Conservation (phyloP, 2,329 filamentous ascomycete species). For the Passalora sequoiae region DNA sequence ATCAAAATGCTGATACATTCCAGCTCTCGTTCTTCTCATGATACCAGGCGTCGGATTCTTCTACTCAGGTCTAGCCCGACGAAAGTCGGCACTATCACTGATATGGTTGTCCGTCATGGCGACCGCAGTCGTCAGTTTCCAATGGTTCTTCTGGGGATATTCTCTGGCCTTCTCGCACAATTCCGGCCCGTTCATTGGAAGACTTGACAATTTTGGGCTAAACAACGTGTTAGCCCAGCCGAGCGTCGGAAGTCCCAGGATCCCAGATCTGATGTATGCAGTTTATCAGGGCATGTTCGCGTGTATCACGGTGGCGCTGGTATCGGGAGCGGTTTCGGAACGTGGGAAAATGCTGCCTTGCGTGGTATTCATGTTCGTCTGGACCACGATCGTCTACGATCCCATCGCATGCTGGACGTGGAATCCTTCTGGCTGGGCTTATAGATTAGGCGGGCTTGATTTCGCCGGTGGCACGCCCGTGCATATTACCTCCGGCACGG, state of each 20-base stretch:
- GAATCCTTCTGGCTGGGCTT: slow-evolving; percentile 78
- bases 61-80: slow-evolving; percentile 82
- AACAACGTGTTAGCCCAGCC: slow-evolving; percentile 68
- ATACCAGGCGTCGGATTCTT: slow-evolving; percentile 90
- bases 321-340: slow-evolving; percentile 79
- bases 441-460: slow-evolving; percentile 73
- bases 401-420: slow-evolving; percentile 94
- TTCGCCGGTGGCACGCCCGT: slow-evolving; percentile 88
- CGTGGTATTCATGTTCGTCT: slow-evolving; percentile 88
- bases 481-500: slow-evolving; percentile 79
- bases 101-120: slow-evolving; percentile 83
- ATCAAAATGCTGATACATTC: too few species aligned
- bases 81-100: slow-evolving; percentile 82
- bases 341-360: slow-evolving; percentile 82
- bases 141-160: slow-evolving; percentile 96
- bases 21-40: slow-evolving; percentile 82
- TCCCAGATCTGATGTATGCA: slow-evolving; percentile 80
- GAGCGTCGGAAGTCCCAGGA: slow-evolving; percentile 64
- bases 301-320: slow-evolving; percentile 77
- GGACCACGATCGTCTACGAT: slow-evolving; percentile 85
- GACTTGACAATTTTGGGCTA: slow-evolving; percentile 75
- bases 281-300: slow-evolving; percentile 88
- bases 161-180: slow-evolving; percentile 76
- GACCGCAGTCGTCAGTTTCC: slow-evolving; percentile 72
- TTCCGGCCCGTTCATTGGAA: slow-evolving; percentile 69